Percentiles rank a stretch among this genome's conserved stretches.
phyloP scores from a whole-genome alignment of 352 stramenopile genomes.

The Globisporangium solare region DNA sequence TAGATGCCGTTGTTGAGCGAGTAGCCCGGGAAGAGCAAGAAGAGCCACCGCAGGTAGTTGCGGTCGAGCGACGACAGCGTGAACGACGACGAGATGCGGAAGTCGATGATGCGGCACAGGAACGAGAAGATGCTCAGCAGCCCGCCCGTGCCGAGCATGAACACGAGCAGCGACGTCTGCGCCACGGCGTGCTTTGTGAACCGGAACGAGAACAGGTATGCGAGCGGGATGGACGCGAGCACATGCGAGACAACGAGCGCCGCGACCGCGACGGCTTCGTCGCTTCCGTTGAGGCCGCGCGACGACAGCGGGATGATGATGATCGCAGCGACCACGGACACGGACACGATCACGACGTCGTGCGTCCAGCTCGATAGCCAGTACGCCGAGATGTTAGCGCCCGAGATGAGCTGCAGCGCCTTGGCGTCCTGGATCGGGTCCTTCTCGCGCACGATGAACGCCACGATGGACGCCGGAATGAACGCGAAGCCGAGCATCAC shows the following conservation, averaged over 20 bases:
- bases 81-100: constrained; percentile 10
- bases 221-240: constrained; percentile 23
- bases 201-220: constrained; percentile 32
- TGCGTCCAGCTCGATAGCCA: constrained; percentile 40
- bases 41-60: constrained; percentile 35
- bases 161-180: constrained; percentile 32
- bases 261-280: constrained; percentile 16
- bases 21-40: constrained; percentile 35
- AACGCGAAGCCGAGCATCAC: constrained; percentile 46
- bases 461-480: constrained; percentile 34
- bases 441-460: constrained; percentile 46
- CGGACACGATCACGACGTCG: constrained; percentile 24
- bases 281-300: constrained; percentile 7
- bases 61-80: constrained; percentile 24
- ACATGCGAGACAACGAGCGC: constrained; percentile 19
- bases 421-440: constrained; percentile 46
- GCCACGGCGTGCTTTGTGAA: constrained; percentile 33
- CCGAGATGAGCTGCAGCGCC: constrained; percentile 42
- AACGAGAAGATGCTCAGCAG: constrained; percentile 38
- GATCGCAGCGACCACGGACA: constrained; percentile 23
- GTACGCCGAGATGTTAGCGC: constrained; percentile 30
- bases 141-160: constrained; percentile 22
- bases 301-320: constrained; percentile 27
- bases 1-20: constrained; percentile 28
- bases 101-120: constrained; percentile 31